Evolutionary conservation across 805 yeast species (phyloP).

Genomic region (Hanseniaspora nectarophila): DNA sequence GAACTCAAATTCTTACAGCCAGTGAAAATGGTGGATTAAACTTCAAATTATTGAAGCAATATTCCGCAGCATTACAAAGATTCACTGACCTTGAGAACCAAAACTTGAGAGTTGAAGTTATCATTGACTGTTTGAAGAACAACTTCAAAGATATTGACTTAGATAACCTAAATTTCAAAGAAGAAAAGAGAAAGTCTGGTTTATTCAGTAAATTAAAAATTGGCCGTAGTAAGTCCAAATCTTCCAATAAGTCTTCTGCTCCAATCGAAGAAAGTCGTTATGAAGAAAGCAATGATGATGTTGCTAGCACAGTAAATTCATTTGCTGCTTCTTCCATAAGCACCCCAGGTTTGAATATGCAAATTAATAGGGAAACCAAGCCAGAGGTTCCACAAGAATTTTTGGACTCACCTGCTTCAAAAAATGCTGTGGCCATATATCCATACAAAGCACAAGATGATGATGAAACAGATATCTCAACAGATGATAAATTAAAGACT

Average conservation of each 20-base stretch:
- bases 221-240: constrained; percentile 15
- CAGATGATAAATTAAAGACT: constrained; percentile 52
- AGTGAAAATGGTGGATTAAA: constrained; percentile 34
- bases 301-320: constrained; percentile 20
- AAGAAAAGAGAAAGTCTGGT: constrained; percentile 47
- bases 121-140: constrained; percentile 77
- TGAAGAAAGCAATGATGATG: constrained; percentile 16
- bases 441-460: constrained; percentile 55
- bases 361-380: constrained; percentile 10
- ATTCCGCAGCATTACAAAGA: constrained; percentile 42
- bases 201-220: constrained; percentile 35
- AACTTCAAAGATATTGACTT: constrained; percentile 61
- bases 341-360: constrained; percentile 8
- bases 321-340: constrained; percentile 15
- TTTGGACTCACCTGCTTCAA: constrained; percentile 12
- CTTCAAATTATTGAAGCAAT: constrained; percentile 31
- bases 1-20: constrained; percentile 21
- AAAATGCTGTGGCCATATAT: constrained; percentile 42
- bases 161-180: constrained; percentile 35
- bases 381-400: constrained; percentile 10
- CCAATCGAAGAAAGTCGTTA: neutral
- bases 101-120: constrained; percentile 70
- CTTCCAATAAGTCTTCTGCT: neutral
- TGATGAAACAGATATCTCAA: constrained; percentile 56
- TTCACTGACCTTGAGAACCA: constrained; percentile 63